Percentiles rank a stretch among this genome's conserved stretches.
phyloP scores from a whole-genome alignment of 331 rosid genomes.

The Malus hybrid region DNA sequence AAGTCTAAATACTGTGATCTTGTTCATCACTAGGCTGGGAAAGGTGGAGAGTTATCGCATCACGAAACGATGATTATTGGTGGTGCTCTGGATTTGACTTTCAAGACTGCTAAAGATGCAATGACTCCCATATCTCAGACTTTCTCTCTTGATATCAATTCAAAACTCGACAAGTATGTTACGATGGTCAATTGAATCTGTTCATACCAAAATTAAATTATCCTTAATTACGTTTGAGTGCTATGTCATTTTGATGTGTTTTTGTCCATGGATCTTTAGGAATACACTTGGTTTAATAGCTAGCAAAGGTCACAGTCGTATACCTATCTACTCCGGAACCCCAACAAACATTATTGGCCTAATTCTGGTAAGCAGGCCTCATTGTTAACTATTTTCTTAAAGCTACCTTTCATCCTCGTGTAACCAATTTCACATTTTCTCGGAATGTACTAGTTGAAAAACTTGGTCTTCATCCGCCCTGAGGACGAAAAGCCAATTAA shows the following conservation, averaged over 20 bases:
- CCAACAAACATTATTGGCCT: slow-evolving; percentile 51
- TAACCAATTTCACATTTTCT: neutral
- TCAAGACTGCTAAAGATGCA: slow-evolving; percentile 52
- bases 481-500: slow-evolving; percentile 66
- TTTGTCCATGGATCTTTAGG: slow-evolving; percentile 16
- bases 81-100: slow-evolving; percentile 67
- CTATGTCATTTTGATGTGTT: slow-evolving; percentile 9
- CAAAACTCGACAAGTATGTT: slow-evolving; percentile 57
- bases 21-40: slow-evolving; percentile 50
- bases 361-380: slow-evolving; percentile 41
- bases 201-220: neutral
- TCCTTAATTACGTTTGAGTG: neutral
- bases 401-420: neutral
- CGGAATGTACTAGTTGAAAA: slow-evolving; percentile 35
- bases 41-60: slow-evolving; percentile 64
- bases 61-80: slow-evolving; percentile 55
- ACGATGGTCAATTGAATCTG: neutral
- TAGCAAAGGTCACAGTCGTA: slow-evolving; percentile 59
- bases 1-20: neutral
- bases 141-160: slow-evolving; percentile 45
- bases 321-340: slow-evolving; percentile 47
- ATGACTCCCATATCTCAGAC: slow-evolving; percentile 52
- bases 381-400: neutral
- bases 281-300: slow-evolving; percentile 40
- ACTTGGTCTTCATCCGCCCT: slow-evolving; percentile 50